Base-by-base conservation (phyloP, 2,329 filamentous ascomycete species). In the Colletotrichum salicis region DNA sequence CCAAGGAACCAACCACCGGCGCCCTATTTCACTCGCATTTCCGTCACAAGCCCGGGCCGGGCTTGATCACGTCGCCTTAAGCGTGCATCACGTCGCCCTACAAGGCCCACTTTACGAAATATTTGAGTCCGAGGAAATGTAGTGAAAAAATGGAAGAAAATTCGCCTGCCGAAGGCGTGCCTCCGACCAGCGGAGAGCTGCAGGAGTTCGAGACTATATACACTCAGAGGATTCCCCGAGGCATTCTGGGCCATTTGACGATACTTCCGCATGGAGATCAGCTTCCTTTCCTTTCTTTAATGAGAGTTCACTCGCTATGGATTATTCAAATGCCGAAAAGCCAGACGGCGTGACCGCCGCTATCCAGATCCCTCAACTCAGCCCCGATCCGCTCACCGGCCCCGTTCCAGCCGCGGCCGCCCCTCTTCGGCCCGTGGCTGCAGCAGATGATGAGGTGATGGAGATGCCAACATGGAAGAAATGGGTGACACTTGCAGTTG, bases 401-500 rank as follows among this genome's bases (percentile, higher is more conserved):
- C 60, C 67, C 60, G 52, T 61, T 54, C 59, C 69, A 45, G 24
- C 55, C 22, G 31, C 59, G 54, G 62, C 70, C 37, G 76, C 63
- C 71, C 67, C 45, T 63, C 57, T 56, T 66, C 75, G 69, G 58
- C 71, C 69, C 69, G 71, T 66, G n/a, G 71, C 74, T 35, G n/a
- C 74, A 64, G n/a, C 74, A 64, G 75, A 75, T 73, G 77, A 78
- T 19, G 62, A 33, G 4, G 72, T 67, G 29, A 57, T 74, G 61
- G 64, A 75, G 31, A 71, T 76, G 62, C 62, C 74, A 29, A 24
- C 63, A 6, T 74, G 74, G 73, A 68, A 73, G 8, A 74, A 74
- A 37, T 74, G 72, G 61, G 57, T 75, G 10, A 74, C 73, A 2
- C 64, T 78, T 8, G 73, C 73, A 22, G 67, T 70, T 1, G 70